Percentiles rank a stretch among this genome's conserved stretches.
These are phyloP conservation scores for Penstemon eatonii DNA, from an alignment of 257 asterid genomes.

Conservation along the genomic window DNA sequence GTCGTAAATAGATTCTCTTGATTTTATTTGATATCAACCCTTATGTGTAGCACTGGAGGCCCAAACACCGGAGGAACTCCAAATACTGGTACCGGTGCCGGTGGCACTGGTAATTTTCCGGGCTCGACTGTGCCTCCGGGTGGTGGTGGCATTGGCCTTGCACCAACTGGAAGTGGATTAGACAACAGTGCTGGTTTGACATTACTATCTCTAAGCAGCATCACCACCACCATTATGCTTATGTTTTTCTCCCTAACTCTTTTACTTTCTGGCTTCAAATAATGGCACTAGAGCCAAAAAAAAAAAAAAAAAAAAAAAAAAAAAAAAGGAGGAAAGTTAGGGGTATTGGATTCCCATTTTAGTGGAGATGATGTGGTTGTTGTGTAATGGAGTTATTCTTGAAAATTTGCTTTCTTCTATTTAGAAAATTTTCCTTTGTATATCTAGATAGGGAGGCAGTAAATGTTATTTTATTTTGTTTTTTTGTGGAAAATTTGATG, in stretches of 20 bases:
- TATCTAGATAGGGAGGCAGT: constrained; percentile 44
- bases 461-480: constrained; percentile 28
- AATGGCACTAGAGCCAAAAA: background rate
- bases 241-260: constrained; percentile 18
- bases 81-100: constrained; percentile 17
- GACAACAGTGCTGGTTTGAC: constrained; percentile 25
- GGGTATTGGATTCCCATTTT: constrained; percentile 43
- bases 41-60: constrained; percentile 38
- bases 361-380: constrained; percentile 33
- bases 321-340: background rate
- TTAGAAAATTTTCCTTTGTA: constrained; percentile 39
- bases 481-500: constrained; percentile 12
- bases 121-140: constrained; percentile 36
- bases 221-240: constrained; percentile 20
- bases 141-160: constrained; percentile 34
- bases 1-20: background rate
- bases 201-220: constrained; percentile 14
- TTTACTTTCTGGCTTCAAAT: constrained; percentile 29
- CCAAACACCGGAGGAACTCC: constrained; percentile 24
- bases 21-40: background rate
- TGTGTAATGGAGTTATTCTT: background rate
- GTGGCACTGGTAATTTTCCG: constrained; percentile 19
- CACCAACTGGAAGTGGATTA: constrained; percentile 44
- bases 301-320: constrained; percentile 3
- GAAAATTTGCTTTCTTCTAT: constrained; percentile 35